Evolutionary conservation across 768 basidiomycete species (phyloP), one percentile per base, ranked within the genome.

Genomic region (Leccinum fibrillosum): DNA sequence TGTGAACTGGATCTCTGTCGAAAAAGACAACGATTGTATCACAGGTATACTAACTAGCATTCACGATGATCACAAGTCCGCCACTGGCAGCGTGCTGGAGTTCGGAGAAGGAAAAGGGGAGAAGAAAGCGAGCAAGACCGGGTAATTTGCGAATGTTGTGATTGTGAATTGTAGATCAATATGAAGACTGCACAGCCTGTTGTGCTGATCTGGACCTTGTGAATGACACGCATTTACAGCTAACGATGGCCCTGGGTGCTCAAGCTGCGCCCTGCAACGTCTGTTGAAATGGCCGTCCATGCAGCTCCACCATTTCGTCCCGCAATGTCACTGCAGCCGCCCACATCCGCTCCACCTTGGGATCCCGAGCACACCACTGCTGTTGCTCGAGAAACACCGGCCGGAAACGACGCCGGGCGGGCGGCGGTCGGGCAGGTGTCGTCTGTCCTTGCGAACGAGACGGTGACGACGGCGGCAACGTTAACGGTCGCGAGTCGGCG

Each of bases 371-470:
- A 25, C 66, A 71, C 82, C 82, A 83, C 49, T 82, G 80, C 52
- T 74, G 64, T n/a, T 78, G 76, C 60, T 81, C 81, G 2, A 76
- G 69, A 67, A 82, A 83, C 13, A 82, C 73, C 8, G 81, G 77
- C 10, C 78, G 73, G 62, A 81, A 82, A 8, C 80, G 77, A 6
- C 76, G 74, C 30, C 69, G 69, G n/a, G 64, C 55, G 19, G 39
- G n/a, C 39, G 21, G 34, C 5, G 34, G 64, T 9, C 59, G 65
- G 8, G 53, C 49, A 28, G 61, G 67, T 1, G 57, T 54, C 0
- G n/a, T 3, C 21, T 64, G 53, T 10, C 30, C 50, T 66, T 66
- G 61, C 4, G 61, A 60, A 37, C 47, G 67, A 2, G 56, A 44
- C 61, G 72, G 32, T n/a, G 39, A 42, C 9, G n/a, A 10, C 39